Evolutionary conservation across 2,329 filamentous ascomycete species (phyloP), one percentile per base, ranked within the genome.

Genomic region (Claviceps cyperi): DNA sequence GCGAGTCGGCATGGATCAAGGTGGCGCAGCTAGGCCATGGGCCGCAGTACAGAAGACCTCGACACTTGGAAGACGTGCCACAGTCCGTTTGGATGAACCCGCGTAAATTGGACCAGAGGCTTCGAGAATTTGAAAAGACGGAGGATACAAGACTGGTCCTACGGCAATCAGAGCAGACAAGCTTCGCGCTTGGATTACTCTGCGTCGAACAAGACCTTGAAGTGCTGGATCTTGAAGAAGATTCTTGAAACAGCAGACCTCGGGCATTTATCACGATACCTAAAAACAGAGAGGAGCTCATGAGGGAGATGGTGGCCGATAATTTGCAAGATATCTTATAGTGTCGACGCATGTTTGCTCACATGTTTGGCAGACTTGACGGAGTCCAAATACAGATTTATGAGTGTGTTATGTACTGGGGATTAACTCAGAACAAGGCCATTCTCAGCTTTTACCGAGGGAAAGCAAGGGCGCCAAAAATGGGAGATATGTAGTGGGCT

Each of bases 1-100:
- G 88, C 63, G 90, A 97, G 65, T 83, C 81, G 2, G 77, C 81
- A 0, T 98, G 92, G 92, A 74, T 78, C 52, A 86, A 83, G 60
- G 81, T 84, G 1, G 84, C 79, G 3, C 76, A 82, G 53, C 71
- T 84, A 57, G 86, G 86, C 0, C 76, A 80, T 44, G 91, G 89
- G 0, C 88, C 89, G 4, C 80, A 80, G 1, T 96, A 94, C 62
- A 64, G 69, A 47, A 70, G 76, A 24, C 71, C 67, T 8, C 61
- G 60, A 49, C 67, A 69, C 54, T 57, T 69, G 51, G 61, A 60
- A 41, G 61, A 57, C 44, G 60, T 63, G 49, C 62, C 69, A 28
- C 52, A 58, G 38, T 64, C 61, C n/a, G 69, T 76, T 19, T 76
- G 72, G 74, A 68, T 67, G 52, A 71, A 69, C 43, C 70, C 71